Evolutionary conservation across 208 protist species (phyloP).

Genomic region (Acanthamoeba lenticulata): DNA sequence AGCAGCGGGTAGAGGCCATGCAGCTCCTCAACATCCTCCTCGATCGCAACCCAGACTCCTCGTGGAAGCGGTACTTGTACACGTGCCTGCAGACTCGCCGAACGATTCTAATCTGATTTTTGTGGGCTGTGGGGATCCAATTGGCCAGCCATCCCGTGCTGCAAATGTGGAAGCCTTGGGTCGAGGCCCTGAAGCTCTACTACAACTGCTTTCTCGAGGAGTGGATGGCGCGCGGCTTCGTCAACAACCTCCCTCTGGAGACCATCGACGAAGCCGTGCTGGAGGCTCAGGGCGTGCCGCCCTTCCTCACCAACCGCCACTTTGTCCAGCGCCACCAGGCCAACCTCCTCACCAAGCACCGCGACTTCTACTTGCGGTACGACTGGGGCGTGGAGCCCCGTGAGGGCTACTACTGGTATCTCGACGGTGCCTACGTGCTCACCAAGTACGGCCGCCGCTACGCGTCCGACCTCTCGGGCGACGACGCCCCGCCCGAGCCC

Average conservation of each 20-base stretch:
- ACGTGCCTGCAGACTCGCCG: no score
- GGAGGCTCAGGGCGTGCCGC: neutral
- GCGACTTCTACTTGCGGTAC: slow-evolving; percentile 23
- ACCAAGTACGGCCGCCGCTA: slow-evolving; percentile 49
- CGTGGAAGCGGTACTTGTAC: slow-evolving; percentile 15
- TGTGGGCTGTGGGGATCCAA: neutral
- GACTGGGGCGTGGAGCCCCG: slow-evolving; percentile 14
- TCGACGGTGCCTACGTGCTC: slow-evolving; percentile 25
- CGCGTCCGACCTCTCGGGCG: neutral
- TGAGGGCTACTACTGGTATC: slow-evolving; percentile 33
- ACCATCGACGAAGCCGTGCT: neutral
- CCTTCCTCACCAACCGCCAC: slow-evolving; percentile 23
- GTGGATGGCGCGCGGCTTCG: slow-evolving; percentile 23
- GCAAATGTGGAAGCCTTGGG: neutral
- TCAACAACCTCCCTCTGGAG: slow-evolving; percentile 45
- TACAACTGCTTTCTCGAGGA: slow-evolving; percentile 53
- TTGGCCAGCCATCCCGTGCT: neutral
- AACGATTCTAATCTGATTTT: neutral
- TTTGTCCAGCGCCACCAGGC: slow-evolving; percentile 8
- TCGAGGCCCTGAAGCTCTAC: slow-evolving; percentile 46
- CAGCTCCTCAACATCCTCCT: slow-evolving; percentile 25
- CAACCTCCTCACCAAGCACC: slow-evolving; percentile 38
- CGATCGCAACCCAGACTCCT: neutral
- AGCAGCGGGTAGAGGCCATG: slow-evolving; percentile 49
- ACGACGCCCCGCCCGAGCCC: neutral